phyloP scores from a whole-genome alignment of 2,329 filamentous ascomycete genomes.

The Sphaerulina vaccinii region DNA sequence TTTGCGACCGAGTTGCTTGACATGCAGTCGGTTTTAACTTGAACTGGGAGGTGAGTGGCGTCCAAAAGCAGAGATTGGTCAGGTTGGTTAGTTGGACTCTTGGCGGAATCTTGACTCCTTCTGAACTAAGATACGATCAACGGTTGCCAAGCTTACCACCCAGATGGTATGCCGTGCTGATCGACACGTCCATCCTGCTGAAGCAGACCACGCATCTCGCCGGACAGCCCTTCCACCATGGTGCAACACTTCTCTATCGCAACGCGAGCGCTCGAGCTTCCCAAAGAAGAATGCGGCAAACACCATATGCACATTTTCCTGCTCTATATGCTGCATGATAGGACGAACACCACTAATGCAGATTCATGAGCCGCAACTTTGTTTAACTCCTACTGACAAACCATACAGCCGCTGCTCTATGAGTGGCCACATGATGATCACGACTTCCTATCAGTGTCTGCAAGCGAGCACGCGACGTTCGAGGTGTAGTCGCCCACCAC shows the following conservation, averaged over 20 bases:
- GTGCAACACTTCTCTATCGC: not conserved
- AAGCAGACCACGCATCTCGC: not conserved
- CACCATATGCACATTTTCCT: constrained; percentile 3
- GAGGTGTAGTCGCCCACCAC: constrained; percentile 7
- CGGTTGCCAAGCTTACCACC: constrained; percentile 8
- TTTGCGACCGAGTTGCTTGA: constrained; percentile 1
- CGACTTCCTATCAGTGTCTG: not conserved
- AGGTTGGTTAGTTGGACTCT: not conserved
- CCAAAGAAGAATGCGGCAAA: constrained; percentile 2
- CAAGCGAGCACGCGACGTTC: constrained; percentile 10
- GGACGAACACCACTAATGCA: constrained; percentile 9
- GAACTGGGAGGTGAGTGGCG: constrained; percentile 15
- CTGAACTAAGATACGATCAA: constrained; percentile 8
- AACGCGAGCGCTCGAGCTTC: not conserved
- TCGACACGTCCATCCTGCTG: constrained; percentile 6
- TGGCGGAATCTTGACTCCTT: constrained; percentile 15
- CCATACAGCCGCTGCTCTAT: constrained; percentile 4
- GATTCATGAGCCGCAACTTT: constrained; percentile 11
- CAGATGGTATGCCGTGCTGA: constrained; percentile 9
- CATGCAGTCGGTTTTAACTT: constrained; percentile 13
- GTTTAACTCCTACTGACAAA: not conserved
- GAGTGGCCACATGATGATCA: constrained; percentile 4
- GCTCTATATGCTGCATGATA: constrained; percentile 5
- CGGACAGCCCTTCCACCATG: not conserved
- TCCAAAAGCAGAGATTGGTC: not conserved